Evolutionary conservation across 148 eudicot species (phyloP), one percentile per base, ranked within the genome.

Genomic region (Hydrangea macrophylla): DNA sequence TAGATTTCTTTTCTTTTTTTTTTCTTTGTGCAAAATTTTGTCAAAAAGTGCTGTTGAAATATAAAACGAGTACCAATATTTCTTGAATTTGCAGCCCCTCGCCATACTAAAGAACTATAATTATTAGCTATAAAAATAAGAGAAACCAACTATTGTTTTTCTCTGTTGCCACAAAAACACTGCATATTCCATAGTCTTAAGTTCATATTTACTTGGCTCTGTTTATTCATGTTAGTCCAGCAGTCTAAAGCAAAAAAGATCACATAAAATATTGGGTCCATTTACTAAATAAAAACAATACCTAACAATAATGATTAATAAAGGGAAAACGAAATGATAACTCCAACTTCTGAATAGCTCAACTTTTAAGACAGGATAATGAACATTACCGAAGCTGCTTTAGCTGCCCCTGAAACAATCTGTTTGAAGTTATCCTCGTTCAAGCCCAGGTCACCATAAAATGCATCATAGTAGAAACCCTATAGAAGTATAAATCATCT

Each of bases 401-500:
- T 85, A 20, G 68, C 68, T 24, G 99, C 99, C 63, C 76, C 86
- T 25, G 78, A 79, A 45, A 75, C 85, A 79, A 94, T 94, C 59
- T 72, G 77, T 68, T 87, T 87, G 62, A 94, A 94, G 65, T 94
- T 92, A 61, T 87, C 99, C 65, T 94, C 99, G 62, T 94, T 95
- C 77, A 91, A 79, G 67, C 97, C 83, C 81, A 84, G 72, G 2
- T 91, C 97, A 70, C 92, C 99, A 81, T 95, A 95, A 76, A 84
- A 91, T 53, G 88, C 97, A 84, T 95, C 99, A 79, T 95, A 95
- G 70, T 81, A 95, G 72, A 91, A 95, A 55, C 99, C 99, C 97
- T 94, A 82, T 39, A 70, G 59, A 54, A 61, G 26, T 50, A 22
- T 31, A 39, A 30, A 45, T 36, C 42, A 35, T 55, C 50, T 59